These are phyloP conservation scores for Xylariaceae sp. DNA, from an alignment of 2,329 filamentous ascomycete species.

Conservation along the genomic window DNA sequence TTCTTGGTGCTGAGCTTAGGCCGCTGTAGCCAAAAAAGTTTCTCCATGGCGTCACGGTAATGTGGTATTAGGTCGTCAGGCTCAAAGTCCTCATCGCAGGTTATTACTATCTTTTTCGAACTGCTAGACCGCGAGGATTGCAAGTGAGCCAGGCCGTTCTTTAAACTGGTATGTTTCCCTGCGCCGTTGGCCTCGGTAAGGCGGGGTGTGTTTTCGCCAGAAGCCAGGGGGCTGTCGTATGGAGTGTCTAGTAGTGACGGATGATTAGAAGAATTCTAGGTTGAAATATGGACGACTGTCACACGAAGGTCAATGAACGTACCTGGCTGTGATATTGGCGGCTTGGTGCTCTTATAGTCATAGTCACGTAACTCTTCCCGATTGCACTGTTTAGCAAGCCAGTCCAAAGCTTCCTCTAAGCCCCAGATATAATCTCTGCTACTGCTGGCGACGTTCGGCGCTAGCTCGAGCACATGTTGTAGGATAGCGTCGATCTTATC, in stretches of 20 bases:
- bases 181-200: constrained; percentile 44
- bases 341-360: constrained; percentile 53
- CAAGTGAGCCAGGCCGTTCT: constrained; percentile 41
- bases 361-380: constrained; percentile 75
- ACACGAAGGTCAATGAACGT: constrained; percentile 21
- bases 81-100: constrained; percentile 74
- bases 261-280: constrained; percentile 24
- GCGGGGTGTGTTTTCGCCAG: constrained; percentile 57
- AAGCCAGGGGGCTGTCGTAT: constrained; percentile 55
- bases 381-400: constrained; percentile 80
- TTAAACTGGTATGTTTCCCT: constrained; percentile 42
- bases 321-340: constrained; percentile 46
- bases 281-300: no score
- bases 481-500: constrained; percentile 68
- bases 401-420: constrained; percentile 85
- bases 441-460: constrained; percentile 62
- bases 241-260: constrained; percentile 50
- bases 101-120: constrained; percentile 52
- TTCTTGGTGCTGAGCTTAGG: constrained; percentile 53
- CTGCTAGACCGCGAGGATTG: constrained; percentile 39
- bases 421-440: constrained; percentile 79
- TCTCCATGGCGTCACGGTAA: constrained; percentile 77
- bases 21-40: constrained; percentile 66
- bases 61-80: constrained; percentile 76
- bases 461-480: constrained; percentile 69